phyloP scores from a whole-genome alignment of 1,284 basidiomycete species.

The Trametes pubescens region DNA sequence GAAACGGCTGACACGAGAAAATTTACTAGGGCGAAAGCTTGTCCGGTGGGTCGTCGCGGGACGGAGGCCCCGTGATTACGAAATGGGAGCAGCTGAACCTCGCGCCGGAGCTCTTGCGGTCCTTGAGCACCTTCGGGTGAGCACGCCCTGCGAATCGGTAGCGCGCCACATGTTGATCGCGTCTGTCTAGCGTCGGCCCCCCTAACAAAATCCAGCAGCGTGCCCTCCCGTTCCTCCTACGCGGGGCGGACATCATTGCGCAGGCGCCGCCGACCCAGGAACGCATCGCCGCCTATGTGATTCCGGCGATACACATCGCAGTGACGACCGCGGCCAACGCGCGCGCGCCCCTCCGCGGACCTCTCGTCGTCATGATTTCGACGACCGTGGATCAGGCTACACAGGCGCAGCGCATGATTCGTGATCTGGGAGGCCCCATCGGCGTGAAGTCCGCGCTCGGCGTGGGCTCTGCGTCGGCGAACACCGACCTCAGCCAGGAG shows the following conservation, averaged over 20 bases:
- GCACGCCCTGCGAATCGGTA: slow-evolving; percentile 38
- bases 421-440: slow-evolving; percentile 91
- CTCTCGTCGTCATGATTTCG: slow-evolving; percentile 91
- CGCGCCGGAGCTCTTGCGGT: slow-evolving; percentile 87
- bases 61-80: slow-evolving; percentile 85
- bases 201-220: slow-evolving; percentile 99
- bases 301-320: slow-evolving; percentile 90
- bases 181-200: slow-evolving; percentile 80
- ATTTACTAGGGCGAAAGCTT: slow-evolving; percentile 57
- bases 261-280: slow-evolving; percentile 99
- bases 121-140: slow-evolving; percentile 93
- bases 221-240: slow-evolving; percentile 93
- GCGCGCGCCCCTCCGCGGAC: slow-evolving; percentile 72
- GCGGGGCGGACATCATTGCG: slow-evolving; percentile 95
- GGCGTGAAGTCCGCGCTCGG: slow-evolving; percentile 90
- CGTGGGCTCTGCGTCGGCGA: slow-evolving; percentile 76
- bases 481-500: slow-evolving; percentile 76
- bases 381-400: slow-evolving; percentile 99
- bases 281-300: slow-evolving; percentile 96
- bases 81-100: slow-evolving; percentile 97
- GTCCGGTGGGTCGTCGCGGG: slow-evolving; percentile 61
- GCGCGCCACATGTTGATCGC: slow-evolving; percentile 22
- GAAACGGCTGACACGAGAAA: slow-evolving; percentile 11
- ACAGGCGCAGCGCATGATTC: slow-evolving; percentile 96
- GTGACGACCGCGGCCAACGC: slow-evolving; percentile 61